Evolutionary conservation across 2,329 filamentous ascomycete species (phyloP).

Genomic region (Ophiostoma populinum): DNA sequence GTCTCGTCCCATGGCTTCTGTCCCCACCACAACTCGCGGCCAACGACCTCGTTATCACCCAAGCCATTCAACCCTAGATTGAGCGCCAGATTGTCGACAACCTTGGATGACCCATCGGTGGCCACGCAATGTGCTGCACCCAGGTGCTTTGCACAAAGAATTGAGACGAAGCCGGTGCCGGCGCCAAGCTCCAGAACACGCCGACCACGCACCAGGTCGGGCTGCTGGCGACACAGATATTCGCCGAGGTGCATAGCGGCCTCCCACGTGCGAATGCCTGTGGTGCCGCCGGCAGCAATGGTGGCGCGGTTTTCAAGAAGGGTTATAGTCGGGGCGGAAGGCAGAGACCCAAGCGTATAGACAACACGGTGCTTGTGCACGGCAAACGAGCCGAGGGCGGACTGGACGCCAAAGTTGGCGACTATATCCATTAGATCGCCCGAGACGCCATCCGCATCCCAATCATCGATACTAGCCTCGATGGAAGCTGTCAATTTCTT

Average conservation of each 20-base stretch:
- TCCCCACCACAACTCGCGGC: constrained; percentile 48
- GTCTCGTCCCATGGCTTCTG: neutral
- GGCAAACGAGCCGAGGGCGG: constrained; percentile 42
- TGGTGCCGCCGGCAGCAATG: constrained; percentile 54
- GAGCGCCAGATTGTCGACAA: constrained; percentile 48
- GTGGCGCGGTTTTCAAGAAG: constrained; percentile 52
- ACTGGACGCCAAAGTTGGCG: constrained; percentile 42
- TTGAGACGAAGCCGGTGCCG: constrained; percentile 59
- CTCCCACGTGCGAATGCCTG: constrained; percentile 67
- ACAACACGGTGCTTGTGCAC: constrained; percentile 62
- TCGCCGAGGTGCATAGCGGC: constrained; percentile 57
- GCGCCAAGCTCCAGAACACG: constrained; percentile 56
- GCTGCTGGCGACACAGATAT: constrained; percentile 38
- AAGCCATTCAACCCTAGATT: constrained; percentile 54
- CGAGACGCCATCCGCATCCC: constrained; percentile 62
- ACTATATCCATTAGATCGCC: constrained; percentile 59
- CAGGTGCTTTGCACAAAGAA: constrained; percentile 55
- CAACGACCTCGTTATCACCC: constrained; percentile 23
- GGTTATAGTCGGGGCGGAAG: constrained; percentile 28
- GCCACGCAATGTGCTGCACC: constrained; percentile 41
- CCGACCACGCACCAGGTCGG: constrained; percentile 30
- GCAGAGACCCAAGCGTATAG: constrained; percentile 25
- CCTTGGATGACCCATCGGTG: constrained; percentile 59
- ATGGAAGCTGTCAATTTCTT: constrained; percentile 56
- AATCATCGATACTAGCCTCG: constrained; percentile 59